A percentile compares a stretch with the other conserved stretches of the same genome.
phyloP scores from a whole-genome alignment of 2,329 filamentous ascomycete genomes.

The Orbilia javanica region DNA sequence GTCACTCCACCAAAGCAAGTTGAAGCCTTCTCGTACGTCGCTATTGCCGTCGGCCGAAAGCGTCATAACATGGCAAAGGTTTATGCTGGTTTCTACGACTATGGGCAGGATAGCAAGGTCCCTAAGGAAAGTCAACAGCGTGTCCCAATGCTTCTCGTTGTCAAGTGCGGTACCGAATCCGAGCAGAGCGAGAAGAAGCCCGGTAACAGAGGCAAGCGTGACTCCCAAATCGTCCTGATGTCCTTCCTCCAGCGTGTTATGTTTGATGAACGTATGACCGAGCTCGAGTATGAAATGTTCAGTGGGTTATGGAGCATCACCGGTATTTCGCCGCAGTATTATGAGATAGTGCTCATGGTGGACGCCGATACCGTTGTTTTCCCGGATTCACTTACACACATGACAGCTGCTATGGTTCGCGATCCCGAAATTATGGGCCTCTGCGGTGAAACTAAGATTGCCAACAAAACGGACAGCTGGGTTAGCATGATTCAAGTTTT shows the following conservation, averaged over 20 bases:
- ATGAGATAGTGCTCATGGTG: conserved; percentile 98
- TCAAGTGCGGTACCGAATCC: conserved; percentile 94
- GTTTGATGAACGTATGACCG: conserved; percentile 99
- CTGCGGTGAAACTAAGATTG: conserved; percentile 99
- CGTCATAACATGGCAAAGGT: conserved; percentile 99
- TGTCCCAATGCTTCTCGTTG: conserved; percentile 95
- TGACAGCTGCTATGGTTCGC: conserved; percentile 99
- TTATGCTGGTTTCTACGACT: conserved; percentile 98
- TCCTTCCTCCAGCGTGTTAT: conserved; percentile 99
- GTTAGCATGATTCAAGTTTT: conserved; percentile 99
- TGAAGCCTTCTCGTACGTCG: conserved; percentile 92
- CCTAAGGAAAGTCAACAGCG: conserved; percentile 90
- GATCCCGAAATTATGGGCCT: conserved; percentile 99
- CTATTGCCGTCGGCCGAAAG: conserved; percentile 93
- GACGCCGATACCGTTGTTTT: conserved; percentile 99
- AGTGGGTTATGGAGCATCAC: conserved; percentile 99
- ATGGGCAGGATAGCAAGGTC: conserved; percentile 83
- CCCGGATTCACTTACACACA: conserved; percentile 97
- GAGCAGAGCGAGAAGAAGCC: conserved; percentile 86
- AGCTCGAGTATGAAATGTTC: conserved; percentile 99
- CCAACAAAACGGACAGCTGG: conserved; percentile 95
- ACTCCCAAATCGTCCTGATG: conserved; percentile 99
- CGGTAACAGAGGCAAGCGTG: conserved; percentile 96
- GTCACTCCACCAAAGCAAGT: conserved; percentile 84
- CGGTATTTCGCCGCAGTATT: conserved; percentile 97